Conservation (phyloP, 768 basidiomycete genomes). For the Daedalea quercina region DNA sequence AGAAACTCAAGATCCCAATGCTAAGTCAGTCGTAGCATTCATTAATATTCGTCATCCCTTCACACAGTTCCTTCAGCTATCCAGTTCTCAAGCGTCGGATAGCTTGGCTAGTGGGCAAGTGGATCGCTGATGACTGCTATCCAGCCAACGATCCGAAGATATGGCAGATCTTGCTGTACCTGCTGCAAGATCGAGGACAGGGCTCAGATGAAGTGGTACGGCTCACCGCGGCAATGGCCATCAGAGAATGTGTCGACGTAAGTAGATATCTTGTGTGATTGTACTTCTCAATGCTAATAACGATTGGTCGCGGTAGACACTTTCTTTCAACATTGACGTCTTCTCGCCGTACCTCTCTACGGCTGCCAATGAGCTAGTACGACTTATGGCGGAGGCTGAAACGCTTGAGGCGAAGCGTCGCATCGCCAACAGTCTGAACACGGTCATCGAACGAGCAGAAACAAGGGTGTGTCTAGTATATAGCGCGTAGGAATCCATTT, state of each 20-base stretch:
- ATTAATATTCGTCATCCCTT: background rate
- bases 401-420: slow-evolving; percentile 72
- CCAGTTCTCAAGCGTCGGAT: slow-evolving; percentile 92
- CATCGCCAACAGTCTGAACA: slow-evolving; percentile 62
- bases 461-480: slow-evolving; percentile 24
- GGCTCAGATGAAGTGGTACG: slow-evolving; percentile 83
- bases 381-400: slow-evolving; percentile 64
- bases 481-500: too few species aligned
- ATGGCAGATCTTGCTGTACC: slow-evolving; percentile 78
- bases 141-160: slow-evolving; percentile 53
- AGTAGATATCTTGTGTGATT: slow-evolving; percentile 23
- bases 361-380: slow-evolving; percentile 59
- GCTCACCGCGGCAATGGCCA: slow-evolving; percentile 72
- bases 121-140: slow-evolving; percentile 66
- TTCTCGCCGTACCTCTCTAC: slow-evolving; percentile 67
- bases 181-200: slow-evolving; percentile 60
- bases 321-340: slow-evolving; percentile 51
- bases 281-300: slow-evolving; percentile 4
- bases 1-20: slow-evolving; percentile 55
- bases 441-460: slow-evolving; percentile 51
- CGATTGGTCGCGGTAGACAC: slow-evolving; percentile 35
- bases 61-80: slow-evolving; percentile 41
- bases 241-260: slow-evolving; percentile 84
- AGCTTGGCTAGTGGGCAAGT: slow-evolving; percentile 91
- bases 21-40: slow-evolving; percentile 36